These are phyloP conservation scores for Lenzites betulinus DNA, from an alignment of 768 basidiomycete species.

Conservation along the genomic window DNA sequence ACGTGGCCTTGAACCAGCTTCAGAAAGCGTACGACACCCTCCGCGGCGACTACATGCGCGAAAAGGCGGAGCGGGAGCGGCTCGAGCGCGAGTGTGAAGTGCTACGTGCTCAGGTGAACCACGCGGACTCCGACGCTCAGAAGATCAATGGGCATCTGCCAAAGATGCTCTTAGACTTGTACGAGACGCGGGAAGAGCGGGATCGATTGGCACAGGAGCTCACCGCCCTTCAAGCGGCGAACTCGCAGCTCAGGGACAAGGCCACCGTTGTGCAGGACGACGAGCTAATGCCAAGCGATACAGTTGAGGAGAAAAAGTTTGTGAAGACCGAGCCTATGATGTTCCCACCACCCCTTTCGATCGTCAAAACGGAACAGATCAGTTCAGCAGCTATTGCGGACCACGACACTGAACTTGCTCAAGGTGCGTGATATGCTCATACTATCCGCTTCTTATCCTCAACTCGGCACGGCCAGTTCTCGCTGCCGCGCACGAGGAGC, in stretches of 20 bases:
- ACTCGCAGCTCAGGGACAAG: conserved; percentile 10
- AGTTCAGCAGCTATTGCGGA: neutral
- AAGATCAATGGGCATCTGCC: conserved; percentile 5
- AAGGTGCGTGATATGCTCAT: neutral
- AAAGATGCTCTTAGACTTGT: neutral
- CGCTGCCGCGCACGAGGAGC: neutral
- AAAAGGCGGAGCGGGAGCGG: neutral
- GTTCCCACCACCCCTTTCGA: neutral
- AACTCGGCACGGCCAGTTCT: neutral
- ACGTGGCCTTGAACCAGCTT: neutral
- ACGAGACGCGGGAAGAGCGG: neutral
- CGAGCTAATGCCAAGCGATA: neutral
- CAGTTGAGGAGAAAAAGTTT: neutral
- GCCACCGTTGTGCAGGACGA: neutral
- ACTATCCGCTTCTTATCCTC: neutral
- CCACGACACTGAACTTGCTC: conserved; percentile 1
- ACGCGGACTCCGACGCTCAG: neutral
- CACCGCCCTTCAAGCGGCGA: conserved; percentile 1
- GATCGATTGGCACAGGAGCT: neutral
- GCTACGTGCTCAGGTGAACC: neutral
- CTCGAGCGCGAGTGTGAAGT: neutral
- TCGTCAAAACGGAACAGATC: neutral
- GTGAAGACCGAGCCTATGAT: neutral
- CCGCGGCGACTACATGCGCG: neutral
- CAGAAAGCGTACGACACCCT: neutral